Percentiles rank a stretch among this genome's conserved stretches.
These are phyloP conservation scores for Penicillium chermesinum DNA, from an alignment of 495 filamentous ascomycete genomes.

Conservation along the genomic window DNA sequence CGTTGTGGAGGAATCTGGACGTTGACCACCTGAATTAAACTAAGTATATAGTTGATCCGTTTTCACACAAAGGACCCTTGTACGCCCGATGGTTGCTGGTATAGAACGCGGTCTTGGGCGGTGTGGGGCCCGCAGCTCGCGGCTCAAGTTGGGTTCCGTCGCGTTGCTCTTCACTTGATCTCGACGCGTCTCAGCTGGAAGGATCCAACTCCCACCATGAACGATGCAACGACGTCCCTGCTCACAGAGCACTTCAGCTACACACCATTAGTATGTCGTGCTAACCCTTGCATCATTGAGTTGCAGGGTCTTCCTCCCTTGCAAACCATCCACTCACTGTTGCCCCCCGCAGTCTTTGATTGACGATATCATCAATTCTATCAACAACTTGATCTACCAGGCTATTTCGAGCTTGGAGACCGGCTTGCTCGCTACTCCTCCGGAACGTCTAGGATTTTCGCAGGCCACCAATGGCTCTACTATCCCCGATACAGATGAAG, in stretches of 20 bases:
- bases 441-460: constrained; percentile 70
- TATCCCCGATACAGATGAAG: constrained; percentile 49
- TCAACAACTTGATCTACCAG: constrained; percentile 84
- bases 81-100: background rate
- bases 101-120: background rate
- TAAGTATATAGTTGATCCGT: too few relatives aligned
- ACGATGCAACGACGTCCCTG: constrained; percentile 58
- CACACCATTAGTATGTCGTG: constrained; percentile 71
- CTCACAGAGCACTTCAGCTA: constrained; percentile 96
- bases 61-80: too few relatives aligned
- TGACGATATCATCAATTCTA: constrained; percentile 94
- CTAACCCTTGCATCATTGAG: background rate
- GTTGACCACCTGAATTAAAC: too few relatives aligned
- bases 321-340: constrained; percentile 20
- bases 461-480: constrained; percentile 37
- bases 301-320: background rate
- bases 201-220: constrained; percentile 27
- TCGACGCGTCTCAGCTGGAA: constrained; percentile 12
- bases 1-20: constrained; percentile 2
- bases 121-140: background rate
- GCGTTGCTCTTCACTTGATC: constrained; percentile 15
- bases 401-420: constrained; percentile 79
- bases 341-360: constrained; percentile 71
- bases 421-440: constrained; percentile 66
- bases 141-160: constrained; percentile 17